Evolutionary conservation across 176 grass and related monocot genomes (phyloP).

Genomic region (Miscanthus lutarioriparius): DNA sequence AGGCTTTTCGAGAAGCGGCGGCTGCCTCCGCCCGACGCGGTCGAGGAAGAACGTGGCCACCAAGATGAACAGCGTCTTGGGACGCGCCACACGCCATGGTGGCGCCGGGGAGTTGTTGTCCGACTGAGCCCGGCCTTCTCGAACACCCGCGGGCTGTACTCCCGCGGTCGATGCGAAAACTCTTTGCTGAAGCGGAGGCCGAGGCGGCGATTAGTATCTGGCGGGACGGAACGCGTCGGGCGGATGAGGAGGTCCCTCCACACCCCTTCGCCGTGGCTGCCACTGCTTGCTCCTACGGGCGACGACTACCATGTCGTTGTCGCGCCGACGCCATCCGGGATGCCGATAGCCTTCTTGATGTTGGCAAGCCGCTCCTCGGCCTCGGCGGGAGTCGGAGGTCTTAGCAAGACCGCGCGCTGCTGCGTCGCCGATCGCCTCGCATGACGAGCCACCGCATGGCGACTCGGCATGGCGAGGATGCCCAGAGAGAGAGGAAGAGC

Average conservation of each 20-base stretch:
- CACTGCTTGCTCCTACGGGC: not conserved
- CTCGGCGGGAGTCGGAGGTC: conserved; percentile 58
- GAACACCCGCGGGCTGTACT: conserved; percentile 76
- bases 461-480: conserved; percentile 88
- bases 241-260: conserved; percentile 66
- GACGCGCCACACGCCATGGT: conserved; percentile 68
- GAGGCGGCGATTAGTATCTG: conserved; percentile 65
- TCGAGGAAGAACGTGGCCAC: conserved; percentile 79
- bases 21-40: conserved; percentile 70
- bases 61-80: conserved; percentile 70
- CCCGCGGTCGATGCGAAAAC: conserved; percentile 73
- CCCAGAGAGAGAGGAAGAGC: conserved; percentile 43
- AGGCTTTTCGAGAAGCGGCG: conserved; percentile 65
- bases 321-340: conserved; percentile 29
- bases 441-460: conserved; percentile 87
- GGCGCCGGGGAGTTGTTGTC: not conserved
- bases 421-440: conserved; percentile 64
- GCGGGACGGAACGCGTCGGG: conserved; percentile 59
- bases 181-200: conserved; percentile 86
- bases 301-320: conserved; percentile 9
- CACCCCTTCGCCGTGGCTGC: conserved; percentile 51
- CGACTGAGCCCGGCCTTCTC: conserved; percentile 50
- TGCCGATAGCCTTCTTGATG: conserved; percentile 61
- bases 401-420: conserved; percentile 49
- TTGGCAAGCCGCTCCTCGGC: conserved; percentile 54